Base-by-base conservation (phyloP, 306 rosid genomes). In the Prosopis cineraria region DNA sequence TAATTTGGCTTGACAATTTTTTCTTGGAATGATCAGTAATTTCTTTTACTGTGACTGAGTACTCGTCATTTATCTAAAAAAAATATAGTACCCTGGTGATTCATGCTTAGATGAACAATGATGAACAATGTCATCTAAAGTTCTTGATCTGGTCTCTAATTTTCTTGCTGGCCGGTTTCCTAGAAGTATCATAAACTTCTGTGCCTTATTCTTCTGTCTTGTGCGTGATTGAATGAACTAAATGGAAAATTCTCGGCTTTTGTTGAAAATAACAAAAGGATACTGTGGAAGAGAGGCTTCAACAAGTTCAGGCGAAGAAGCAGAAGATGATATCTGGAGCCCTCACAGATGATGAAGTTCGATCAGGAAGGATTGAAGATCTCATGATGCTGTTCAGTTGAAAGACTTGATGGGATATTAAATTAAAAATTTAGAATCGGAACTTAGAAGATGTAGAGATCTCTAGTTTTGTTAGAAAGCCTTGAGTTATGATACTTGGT, bases 301-400 rank as follows among this genome's bases (percentile, higher is more conserved):
- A 88, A 74, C 96, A 79, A 81, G 93, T 94, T 14, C 97, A 94
- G 59, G 94, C 88, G 5, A 85, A 86, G 79, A 91, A 90, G 86
- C 93, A 91, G 79, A 76, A 86, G 41, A 82, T 94, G 96, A 91
- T 94, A 72, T 79, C 94, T 4, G 96, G 96, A 62, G 93, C 97
- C 56, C 91, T 91, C 59, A 90, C 91, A 1, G 88, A 94, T 22
- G 90, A 91, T 55, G 96, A 94, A 63, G 91, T 91, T 69, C 85
- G 94, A 6, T 71, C 88, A 45, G 90, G 91, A 73, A 84, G 97
- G 81, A 81, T 92, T 82, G 93, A 90, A 66, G 97, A 94, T 55
- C 93, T 94, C 76, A 91, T 90, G 77, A 87, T 91, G 91, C 93
- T 94, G 93, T 90, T 91, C 85, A 79, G 90, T 68, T 90, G 64